Evolutionary conservation across 805 yeast genomes (phyloP).

Genomic region (Lipomyces yamanashiensis): DNA sequence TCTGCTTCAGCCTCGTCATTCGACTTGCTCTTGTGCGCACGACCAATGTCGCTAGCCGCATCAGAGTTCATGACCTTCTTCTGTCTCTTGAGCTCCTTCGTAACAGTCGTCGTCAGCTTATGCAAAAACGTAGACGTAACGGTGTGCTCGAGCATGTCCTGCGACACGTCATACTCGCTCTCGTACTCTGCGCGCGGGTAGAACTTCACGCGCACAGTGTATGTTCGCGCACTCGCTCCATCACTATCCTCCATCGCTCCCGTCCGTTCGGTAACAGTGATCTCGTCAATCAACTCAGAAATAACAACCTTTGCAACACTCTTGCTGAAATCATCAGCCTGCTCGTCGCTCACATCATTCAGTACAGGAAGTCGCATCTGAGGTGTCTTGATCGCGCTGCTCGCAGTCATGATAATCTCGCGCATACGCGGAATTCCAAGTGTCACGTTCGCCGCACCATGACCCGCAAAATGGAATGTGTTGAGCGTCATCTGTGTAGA

Average conservation of each 20-base stretch:
- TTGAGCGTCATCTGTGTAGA: slow-evolving; percentile 98
- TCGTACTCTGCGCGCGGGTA: slow-evolving; percentile 77
- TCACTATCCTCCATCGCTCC: slow-evolving; percentile 57
- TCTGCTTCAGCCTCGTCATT: slow-evolving; percentile 67
- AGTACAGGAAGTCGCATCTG: slow-evolving; percentile 93
- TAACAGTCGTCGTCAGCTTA: slow-evolving; percentile 68
- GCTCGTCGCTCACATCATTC: slow-evolving; percentile 76
- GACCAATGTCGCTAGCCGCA: slow-evolving; percentile 50
- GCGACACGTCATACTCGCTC: slow-evolving; percentile 85
- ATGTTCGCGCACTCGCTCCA: slow-evolving; percentile 62
- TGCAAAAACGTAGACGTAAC: slow-evolving; percentile 66
- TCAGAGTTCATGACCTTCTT: slow-evolving; percentile 51
- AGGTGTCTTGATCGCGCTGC: slow-evolving; percentile 94
- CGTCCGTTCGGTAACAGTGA: slow-evolving; percentile 85
- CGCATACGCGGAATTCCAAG: slow-evolving; percentile 99
- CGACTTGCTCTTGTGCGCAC: slow-evolving; percentile 43
- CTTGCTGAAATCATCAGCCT: slow-evolving; percentile 92
- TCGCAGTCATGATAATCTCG: slow-evolving; percentile 99
- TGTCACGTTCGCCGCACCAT: slow-evolving; percentile 99
- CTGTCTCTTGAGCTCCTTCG: slow-evolving; percentile 83
- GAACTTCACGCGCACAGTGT: slow-evolving; percentile 74
- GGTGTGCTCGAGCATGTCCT: slow-evolving; percentile 74
- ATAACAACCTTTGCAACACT: slow-evolving; percentile 81
- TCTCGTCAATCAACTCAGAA: slow-evolving; percentile 86
- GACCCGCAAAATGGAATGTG: slow-evolving; percentile 99